Percentiles rank a stretch among this genome's conserved stretches.
phyloP scores from a whole-genome alignment of 2,329 filamentous ascomycete species.

The Emergomyces orientalis region DNA sequence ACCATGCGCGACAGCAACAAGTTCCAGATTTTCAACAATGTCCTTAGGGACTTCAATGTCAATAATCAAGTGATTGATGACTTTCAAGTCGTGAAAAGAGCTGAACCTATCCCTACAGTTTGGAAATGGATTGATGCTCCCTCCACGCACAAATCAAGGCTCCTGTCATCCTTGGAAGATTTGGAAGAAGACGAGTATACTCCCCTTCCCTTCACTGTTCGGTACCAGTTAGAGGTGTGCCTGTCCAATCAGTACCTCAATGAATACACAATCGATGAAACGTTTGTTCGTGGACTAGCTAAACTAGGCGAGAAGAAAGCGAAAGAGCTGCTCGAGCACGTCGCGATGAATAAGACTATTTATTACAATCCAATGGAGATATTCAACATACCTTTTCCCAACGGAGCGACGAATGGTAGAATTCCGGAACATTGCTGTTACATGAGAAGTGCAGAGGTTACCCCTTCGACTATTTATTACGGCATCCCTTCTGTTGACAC shows the following conservation, averaged over 20 bases:
- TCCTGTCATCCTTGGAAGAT: constrained; percentile 29
- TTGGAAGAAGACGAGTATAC: constrained; percentile 28
- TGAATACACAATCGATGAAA: constrained; percentile 60
- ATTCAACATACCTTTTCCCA: constrained; percentile 46
- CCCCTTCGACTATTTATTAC: constrained; percentile 73
- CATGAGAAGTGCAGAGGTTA: constrained; percentile 68
- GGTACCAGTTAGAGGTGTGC: constrained; percentile 89
- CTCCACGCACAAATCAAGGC: constrained; percentile 20
- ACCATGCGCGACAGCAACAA: constrained; percentile 21
- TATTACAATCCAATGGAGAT: constrained; percentile 64
- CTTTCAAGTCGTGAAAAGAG: constrained; percentile 30
- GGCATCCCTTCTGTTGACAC: constrained; percentile 71
- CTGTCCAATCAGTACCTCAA: constrained; percentile 69
- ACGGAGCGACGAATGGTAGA: constrained; percentile 41
- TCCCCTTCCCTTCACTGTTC: constrained; percentile 57
- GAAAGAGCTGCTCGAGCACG: constrained; percentile 61
- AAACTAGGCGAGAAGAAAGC: constrained; percentile 47
- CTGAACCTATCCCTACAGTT: constrained; percentile 16
- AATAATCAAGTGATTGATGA: constrained; percentile 35
- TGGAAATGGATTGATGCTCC: constrained; percentile 36
- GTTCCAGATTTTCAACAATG: constrained; percentile 41
- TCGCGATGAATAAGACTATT: constrained; percentile 53
- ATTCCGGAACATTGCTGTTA: constrained; percentile 65
- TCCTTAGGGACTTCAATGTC: constrained; percentile 66
- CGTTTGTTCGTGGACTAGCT: constrained; percentile 58